Base-by-base conservation (phyloP, 2,329 filamentous ascomycete genomes). In the Sarocladiaceae sp. region DNA sequence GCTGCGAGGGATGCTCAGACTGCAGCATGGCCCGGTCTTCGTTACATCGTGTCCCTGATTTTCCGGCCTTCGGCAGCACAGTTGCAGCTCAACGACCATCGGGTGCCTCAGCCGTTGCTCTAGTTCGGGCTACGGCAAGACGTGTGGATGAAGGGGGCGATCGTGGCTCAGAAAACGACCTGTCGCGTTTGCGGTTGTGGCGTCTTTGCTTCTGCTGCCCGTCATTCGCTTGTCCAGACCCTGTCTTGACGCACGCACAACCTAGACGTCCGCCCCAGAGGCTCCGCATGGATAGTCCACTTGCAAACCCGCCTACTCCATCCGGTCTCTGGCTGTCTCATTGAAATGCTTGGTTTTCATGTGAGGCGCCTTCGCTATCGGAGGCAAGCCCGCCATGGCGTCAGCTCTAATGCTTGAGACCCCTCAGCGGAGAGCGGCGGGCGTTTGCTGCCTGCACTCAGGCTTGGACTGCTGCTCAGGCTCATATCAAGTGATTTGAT, bases 241-340 rank as follows among this genome's bases (percentile, higher is more conserved):
- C n/a, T 48, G 44, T n/a, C 13, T 48, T 48, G 44, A 48, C 44
- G 26, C 44, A 48, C 23, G 44, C 26, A 33, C 26, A 31, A 7
- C 7, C 17, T 18, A 29, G 25, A 33, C 25, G 11, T 20, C 44
- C 44, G 44, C 26, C 37, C 37, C 22, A 15, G 17, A 29, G 40
- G 40, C 11, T 46, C 26, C 44, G 44, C 44, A 11, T 13, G 33
- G 26, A 15, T 22, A 12, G 25, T 17, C 28, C 44, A 33, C 44
- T 6, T 26, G 23, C 44, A 48, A n/a, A 28, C 44, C 28, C 28
- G 44, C 28, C 28, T 17, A 48, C 44, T 29, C 26, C 25, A 48
- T 48, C 44, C 44, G 44, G 44, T 48, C 44, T 48, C 28, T 48
- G 10, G 26, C n/a, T 33, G 44, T 48, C 44, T 48, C 26, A 33